Evolutionary conservation across 2,329 filamentous ascomycete species (phyloP), one percentile per base, ranked within the genome.

Genomic region (Tolypocladium nubicola): DNA sequence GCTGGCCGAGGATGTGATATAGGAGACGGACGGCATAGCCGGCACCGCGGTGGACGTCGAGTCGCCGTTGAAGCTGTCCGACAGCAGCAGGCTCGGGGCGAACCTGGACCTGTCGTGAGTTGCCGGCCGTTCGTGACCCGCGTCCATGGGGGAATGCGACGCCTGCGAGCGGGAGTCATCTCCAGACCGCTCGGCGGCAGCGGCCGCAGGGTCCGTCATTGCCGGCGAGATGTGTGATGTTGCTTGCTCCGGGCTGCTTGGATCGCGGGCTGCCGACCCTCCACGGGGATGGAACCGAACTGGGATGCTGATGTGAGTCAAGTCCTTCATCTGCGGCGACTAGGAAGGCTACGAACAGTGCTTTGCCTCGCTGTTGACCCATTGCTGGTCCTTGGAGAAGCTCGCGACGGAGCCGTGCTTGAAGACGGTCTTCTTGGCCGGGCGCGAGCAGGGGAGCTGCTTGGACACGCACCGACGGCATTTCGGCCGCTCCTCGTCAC

Each of bases 401-500:
- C 64, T 65, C 39, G 66, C 67, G 1, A 65, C 62, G 0, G 70
- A 68, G 13, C 69, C 67, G 49, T 73, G 71, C 6, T 68, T 68
- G 60, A 75, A 75, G 7, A 74, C 67, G 0, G 70, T 72, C 60
- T 65, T 67, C 47, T 67, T 70, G 0, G 62, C 63, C 1, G 73
- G 73, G 0, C 71, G 66, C 1, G 66, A 63, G 55, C 73, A 75
- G 0, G 66, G 61, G 9, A 75, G 60, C 19, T 66, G 62, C 49
- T 71, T 73, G 10, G 59, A 54, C 41, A 67, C 60, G 49, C 73
- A 75, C 3, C 70, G 64, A 16, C 68, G 65, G 55, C 73, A 75
- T 45, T 61, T 67, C 2, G 73, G 73, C 2, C 65, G 67, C n/a
- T 67, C 67, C 56, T 75, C 71, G 47, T 75, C 73, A 47, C 73